phyloP scores from a whole-genome alignment of 1,139 yeast genomes.

The Suhomyces chickasaworum region DNA sequence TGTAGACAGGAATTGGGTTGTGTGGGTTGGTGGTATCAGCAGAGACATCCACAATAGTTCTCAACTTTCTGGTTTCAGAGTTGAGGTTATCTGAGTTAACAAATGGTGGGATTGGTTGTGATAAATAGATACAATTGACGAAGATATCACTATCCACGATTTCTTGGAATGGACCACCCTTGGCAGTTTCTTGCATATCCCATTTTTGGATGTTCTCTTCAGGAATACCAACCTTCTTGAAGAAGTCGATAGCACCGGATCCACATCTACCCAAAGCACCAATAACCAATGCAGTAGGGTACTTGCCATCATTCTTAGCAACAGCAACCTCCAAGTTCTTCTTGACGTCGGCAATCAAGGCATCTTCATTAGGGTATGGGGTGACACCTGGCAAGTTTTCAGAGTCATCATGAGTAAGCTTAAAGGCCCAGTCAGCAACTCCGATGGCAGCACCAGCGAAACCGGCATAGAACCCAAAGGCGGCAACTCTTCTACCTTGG shows the following conservation, averaged over 20 bases:
- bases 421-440: conserved; percentile 90
- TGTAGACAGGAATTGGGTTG: conserved; percentile 94
- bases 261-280: conserved; percentile 99
- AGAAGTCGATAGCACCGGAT: conserved; percentile 90
- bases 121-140: conserved; percentile 92
- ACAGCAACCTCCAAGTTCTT: conserved; percentile 61
- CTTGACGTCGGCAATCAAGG: conserved; percentile 70
- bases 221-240: conserved; percentile 84
- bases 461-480: conserved; percentile 98
- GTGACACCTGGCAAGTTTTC: conserved; percentile 73
- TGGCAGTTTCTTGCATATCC: conserved; percentile 97
- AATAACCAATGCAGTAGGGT: conserved; percentile 82
- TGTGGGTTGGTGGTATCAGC: conserved; percentile 99
- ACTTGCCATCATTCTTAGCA: conserved; percentile 58
- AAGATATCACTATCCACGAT: conserved; percentile 86
- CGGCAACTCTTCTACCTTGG: conserved; percentile 97
- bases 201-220: conserved; percentile 81
- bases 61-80: conserved; percentile 65
- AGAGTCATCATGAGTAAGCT: conserved; percentile 65
- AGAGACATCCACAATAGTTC: conserved; percentile 94
- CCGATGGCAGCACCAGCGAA: conserved; percentile 99
- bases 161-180: conserved; percentile 96
- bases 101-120: conserved; percentile 92
- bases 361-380: conserved; percentile 81
- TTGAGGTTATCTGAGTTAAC: conserved; percentile 70